Base-by-base conservation (phyloP, 257 asterid genomes). In the Linderniella brevidens region DNA sequence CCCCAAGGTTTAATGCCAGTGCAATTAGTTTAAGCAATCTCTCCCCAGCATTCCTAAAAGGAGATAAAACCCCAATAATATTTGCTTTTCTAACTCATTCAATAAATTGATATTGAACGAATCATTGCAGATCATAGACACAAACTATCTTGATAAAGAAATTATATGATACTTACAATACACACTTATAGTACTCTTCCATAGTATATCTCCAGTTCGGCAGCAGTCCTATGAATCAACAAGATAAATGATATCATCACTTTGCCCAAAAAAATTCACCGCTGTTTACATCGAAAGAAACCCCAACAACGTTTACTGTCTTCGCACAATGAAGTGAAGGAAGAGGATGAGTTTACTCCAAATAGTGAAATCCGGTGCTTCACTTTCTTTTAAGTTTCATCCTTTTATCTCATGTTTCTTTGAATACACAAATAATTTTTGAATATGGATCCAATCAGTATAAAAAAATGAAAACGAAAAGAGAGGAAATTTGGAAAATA, bases 141-240 rank as follows among this genome's bases (percentile, higher is more conserved):
- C 35, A 13, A 29, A 17, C 13, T 60, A n/a, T 8, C 48, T 11
- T n/a, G 5, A n/a, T 1, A 8, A 18, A 9, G 54, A 50, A 16
- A 46, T 58, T n/a, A 18, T 16, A 14, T 4, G 46, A 44, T 18
- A 65, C 87, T 70, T 60, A 77, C 82, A 61, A 19, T 47, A 73
- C 67, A 37, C 48, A 41, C 59, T 35, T 53, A 32, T 77, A 55
- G 69, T 70, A 77, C 13, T 63, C 64, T 54, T 77, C 77, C 75
- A 77, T 61, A 37, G 66, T 68, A 18, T 74, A 62, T 64, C 67
- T 71, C 77, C 82, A 77, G 50, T 55, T 15, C 17, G 82, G 75
- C 63, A 77, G 64, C 51, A 45, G 16, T 45, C 58, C 81, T 77
- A 68, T 18, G 45, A 53, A 43, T 37, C 13, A 37, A 19, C 16